phyloP scores from a whole-genome alignment of 176 grass and related monocot species.

The Avena insularis region DNA sequence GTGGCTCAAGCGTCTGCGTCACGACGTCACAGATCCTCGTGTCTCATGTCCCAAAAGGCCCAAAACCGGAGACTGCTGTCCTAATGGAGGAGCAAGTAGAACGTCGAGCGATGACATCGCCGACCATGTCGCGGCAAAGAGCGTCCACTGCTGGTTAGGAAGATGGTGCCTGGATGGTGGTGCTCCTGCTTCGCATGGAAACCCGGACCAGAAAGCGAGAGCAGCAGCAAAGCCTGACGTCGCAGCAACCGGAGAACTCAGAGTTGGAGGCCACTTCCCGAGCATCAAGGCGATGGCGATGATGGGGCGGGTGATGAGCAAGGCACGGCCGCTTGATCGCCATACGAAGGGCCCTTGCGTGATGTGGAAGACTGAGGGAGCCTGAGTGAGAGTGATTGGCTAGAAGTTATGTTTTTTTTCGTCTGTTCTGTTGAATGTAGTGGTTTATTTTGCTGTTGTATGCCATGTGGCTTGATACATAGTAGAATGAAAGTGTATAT shows the following conservation, averaged over 20 bases:
- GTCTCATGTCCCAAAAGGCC: slow-evolving; percentile 43
- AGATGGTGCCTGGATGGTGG: slow-evolving; percentile 52
- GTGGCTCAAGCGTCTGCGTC: slow-evolving; percentile 70
- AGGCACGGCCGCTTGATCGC: slow-evolving; percentile 58
- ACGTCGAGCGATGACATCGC: not conserved
- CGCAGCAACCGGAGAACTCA: slow-evolving; percentile 19
- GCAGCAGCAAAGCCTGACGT: slow-evolving; percentile 29
- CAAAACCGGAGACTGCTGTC: slow-evolving; percentile 27
- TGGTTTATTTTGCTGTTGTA: not conserved
- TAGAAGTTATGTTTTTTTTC: not conserved
- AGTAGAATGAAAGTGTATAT: slow-evolving; percentile 1
- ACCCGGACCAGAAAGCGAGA: not conserved
- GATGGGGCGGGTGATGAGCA: slow-evolving; percentile 80
- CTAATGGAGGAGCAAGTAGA: slow-evolving; percentile 19
- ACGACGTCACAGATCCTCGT: slow-evolving; percentile 31
- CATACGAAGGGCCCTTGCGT: slow-evolving; percentile 62
- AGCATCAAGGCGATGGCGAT: slow-evolving; percentile 91
- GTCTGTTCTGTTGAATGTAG: not conserved
- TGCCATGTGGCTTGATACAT: not conserved
- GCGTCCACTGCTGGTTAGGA: slow-evolving; percentile 58
- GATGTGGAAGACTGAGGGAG: slow-evolving; percentile 64
- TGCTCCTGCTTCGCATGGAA: slow-evolving; percentile 21
- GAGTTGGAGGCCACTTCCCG: slow-evolving; percentile 60
- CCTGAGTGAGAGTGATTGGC: not conserved
- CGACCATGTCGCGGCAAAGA: slow-evolving; percentile 33